Percentiles rank a stretch among this genome's conserved stretches.
phyloP scores from a whole-genome alignment of 2,329 filamentous ascomycete species.

The Monosporascus sp. region DNA sequence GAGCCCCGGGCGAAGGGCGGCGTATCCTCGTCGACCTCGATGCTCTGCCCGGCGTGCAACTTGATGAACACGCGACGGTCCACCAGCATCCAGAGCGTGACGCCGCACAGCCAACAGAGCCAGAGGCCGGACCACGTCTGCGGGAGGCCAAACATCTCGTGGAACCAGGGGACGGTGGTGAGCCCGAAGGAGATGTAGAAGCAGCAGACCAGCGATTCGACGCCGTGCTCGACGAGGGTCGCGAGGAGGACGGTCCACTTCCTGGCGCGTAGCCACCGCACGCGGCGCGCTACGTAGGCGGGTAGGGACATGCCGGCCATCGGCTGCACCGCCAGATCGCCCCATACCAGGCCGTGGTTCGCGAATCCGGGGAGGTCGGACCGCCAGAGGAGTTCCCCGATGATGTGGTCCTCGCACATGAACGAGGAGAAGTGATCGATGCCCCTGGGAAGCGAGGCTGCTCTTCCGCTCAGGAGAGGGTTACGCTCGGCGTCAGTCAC shows the following conservation, averaged over 20 bases:
- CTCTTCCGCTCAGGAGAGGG: conserved; percentile 33
- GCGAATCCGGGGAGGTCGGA: conserved; percentile 57
- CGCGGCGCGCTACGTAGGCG: conserved; percentile 74
- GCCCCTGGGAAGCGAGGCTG: conserved; percentile 51
- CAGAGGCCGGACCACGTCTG: conserved; percentile 65
- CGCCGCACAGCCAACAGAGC: conserved; percentile 60
- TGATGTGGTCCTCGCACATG: conserved; percentile 96
- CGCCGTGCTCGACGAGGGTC: conserved; percentile 87
- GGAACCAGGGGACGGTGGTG: conserved; percentile 66
- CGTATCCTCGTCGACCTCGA: conserved; percentile 67
- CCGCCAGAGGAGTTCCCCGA: conserved; percentile 87
- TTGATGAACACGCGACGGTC: conserved; percentile 71
- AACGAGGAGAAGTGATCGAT: conserved; percentile 93
- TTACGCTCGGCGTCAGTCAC: conserved; percentile 52
- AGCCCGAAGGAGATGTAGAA: conserved; percentile 73
- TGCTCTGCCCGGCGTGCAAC: conserved; percentile 67
- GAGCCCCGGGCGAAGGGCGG: conserved; percentile 64
- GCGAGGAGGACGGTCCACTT: conserved; percentile 91
- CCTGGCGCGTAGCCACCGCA: conserved; percentile 85
- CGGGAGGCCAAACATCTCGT: conserved; percentile 46
- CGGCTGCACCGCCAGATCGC: conserved; percentile 86
- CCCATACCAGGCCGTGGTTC: conserved; percentile 80
- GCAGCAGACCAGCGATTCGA: conserved; percentile 82
- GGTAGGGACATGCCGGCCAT: conserved; percentile 73
- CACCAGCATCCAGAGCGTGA: conserved; percentile 65